Percentiles rank a stretch among this genome's conserved stretches.
Conservation (phyloP, 176 grass and related monocot species). For the Dendrocalamus sinicus region DNA sequence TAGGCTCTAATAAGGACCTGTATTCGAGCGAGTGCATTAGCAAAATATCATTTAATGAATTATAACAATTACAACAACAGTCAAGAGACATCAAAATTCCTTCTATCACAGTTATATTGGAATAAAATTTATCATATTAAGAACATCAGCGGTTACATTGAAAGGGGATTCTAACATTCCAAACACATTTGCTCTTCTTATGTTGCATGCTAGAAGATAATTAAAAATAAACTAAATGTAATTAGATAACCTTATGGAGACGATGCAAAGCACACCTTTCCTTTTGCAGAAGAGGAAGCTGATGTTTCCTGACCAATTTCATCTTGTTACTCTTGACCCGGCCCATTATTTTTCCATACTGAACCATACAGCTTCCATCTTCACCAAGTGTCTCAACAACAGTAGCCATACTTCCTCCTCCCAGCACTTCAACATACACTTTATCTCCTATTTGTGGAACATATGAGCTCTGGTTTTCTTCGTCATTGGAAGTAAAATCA, state of each 20-base stretch:
- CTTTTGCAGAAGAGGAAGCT: conserved; percentile 43
- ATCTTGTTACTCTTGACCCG: conserved; percentile 63
- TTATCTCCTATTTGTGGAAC: conserved; percentile 67
- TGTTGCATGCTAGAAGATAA: not conserved
- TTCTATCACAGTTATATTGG: not conserved
- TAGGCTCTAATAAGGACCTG: not conserved
- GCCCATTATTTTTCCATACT: conserved; percentile 79
- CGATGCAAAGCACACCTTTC: conserved; percentile 54
- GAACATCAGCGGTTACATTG: not conserved
- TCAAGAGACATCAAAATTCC: not conserved
- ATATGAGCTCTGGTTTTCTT: conserved; percentile 48
- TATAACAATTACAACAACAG: not conserved
- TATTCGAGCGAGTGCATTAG: not conserved
- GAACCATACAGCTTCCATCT: conserved; percentile 65
- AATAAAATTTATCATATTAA: not conserved
- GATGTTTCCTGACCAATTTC: conserved; percentile 55
- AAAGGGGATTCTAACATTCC: not conserved
- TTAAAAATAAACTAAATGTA: not conserved
- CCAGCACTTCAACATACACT: conserved; percentile 62
- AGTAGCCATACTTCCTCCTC: conserved; percentile 56
- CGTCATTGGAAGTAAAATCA: conserved; percentile 40
- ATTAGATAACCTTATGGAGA: not conserved
- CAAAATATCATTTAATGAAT: not conserved
- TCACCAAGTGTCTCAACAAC: conserved; percentile 61
- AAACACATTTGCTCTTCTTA: not conserved